Base-by-base conservation (phyloP, 1,139 yeast genomes). In the Lodderomyces theae region DNA sequence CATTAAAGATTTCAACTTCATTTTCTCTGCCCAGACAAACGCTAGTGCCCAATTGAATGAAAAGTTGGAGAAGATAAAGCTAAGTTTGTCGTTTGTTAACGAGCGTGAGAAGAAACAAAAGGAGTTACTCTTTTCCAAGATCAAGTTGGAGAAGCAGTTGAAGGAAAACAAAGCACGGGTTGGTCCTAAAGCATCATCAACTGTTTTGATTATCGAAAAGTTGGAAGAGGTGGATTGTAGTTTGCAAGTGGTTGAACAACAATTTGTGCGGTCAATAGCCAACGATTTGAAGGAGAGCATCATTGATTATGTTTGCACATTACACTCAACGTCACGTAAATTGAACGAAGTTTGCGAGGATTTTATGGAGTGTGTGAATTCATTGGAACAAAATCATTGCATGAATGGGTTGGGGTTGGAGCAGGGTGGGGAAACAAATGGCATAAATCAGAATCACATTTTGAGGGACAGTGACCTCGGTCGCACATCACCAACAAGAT, bases 31-130 rank as follows among this genome's bases (percentile, higher is more conserved):
- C n/a, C 74, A 75, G 44, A 50, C 61, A 13, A 58, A 59, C 11
- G 47, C 61, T n/a, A 57, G 56, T 30, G 63, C 61, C 10, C 57
- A 58, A 13, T 40, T 64, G 28, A 55, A 63, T 21, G 70, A 74
- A 40, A 70, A 63, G 46, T 57, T 72, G 43, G 77, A 71, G 34
- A 62, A 56, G 39, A 56, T 77, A 32, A 67, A 64, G 40, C 51
- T 65, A 15, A 73, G 72, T 42, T 57, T 80, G 37, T 55, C 58
- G 4, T 69, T 68, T 41, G 77, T 79, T 2, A 60, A 69, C 36
- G 75, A 74, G 45, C 63, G 84, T 44, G 86, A 80, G 54, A 64
- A 59, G 47, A 72, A 77, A 49, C 63, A 67, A 28, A 64, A 56
- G 19, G 72, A 67, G 19, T 57, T 73, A 38, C 56, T 63, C 35